Conservation (phyloP, 768 basidiomycete species). For the Serendipita sp. region DNA sequence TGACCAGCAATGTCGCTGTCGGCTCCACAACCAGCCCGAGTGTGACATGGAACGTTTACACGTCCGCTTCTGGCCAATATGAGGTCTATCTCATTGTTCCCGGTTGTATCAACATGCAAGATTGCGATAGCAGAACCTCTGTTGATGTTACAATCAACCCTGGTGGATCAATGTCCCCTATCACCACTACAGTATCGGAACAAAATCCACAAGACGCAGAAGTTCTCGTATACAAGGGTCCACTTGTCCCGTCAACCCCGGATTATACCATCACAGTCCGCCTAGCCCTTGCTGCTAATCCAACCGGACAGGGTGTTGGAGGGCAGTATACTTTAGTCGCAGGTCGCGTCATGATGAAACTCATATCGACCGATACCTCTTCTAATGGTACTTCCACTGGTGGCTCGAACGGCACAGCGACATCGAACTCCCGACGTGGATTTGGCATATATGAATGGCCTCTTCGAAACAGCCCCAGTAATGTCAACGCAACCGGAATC, state of each 20-base stretch:
- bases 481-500: slow-evolving; percentile 40
- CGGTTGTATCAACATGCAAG: slow-evolving; percentile 64
- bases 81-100: slow-evolving; percentile 72
- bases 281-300: slow-evolving; percentile 53
- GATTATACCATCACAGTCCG: slow-evolving; percentile 58
- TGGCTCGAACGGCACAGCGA: slow-evolving; percentile 19
- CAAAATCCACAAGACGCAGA: slow-evolving; percentile 46
- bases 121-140: slow-evolving; percentile 64
- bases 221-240: slow-evolving; percentile 60
- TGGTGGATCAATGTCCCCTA: slow-evolving; percentile 45
- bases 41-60: slow-evolving; percentile 81
- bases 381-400: slow-evolving; percentile 18
- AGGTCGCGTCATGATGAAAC: slow-evolving; percentile 62
- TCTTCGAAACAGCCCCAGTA: slow-evolving; percentile 23
- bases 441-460: slow-evolving; percentile 92
- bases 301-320: slow-evolving; percentile 43
- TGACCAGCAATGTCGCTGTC: slow-evolving; percentile 49
- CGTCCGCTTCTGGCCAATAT: slow-evolving; percentile 80
- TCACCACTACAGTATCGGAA: slow-evolving; percentile 58
- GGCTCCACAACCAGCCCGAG: slow-evolving; percentile 54
- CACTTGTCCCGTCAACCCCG: slow-evolving; percentile 56
- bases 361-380: slow-evolving; percentile 43
- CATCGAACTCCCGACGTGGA: slow-evolving; percentile 27
- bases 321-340: slow-evolving; percentile 74
- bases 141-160: slow-evolving; percentile 76